A percentile compares a stretch with the other conserved stretches of the same genome.
phyloP scores from a whole-genome alignment of 1,139 yeast species.

The Hansenula lynferdii region DNA sequence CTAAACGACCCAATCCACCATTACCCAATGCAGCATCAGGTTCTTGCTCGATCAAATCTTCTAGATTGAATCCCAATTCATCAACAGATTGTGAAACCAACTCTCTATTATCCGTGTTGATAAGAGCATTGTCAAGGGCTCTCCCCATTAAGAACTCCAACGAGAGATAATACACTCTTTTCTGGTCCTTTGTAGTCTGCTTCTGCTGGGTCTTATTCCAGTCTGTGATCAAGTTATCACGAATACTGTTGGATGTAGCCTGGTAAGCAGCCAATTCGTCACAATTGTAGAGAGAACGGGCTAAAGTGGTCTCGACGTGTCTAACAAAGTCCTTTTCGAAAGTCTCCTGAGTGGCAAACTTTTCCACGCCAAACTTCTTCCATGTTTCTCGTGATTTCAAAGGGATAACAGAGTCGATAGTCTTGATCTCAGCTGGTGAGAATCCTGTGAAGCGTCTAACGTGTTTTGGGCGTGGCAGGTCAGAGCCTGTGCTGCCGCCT shows the following conservation, averaged over 20 bases:
- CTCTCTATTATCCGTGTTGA: constrained; percentile 62
- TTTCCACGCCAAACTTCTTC: constrained; percentile 57
- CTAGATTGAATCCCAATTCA: constrained; percentile 82
- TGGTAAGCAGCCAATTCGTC: constrained; percentile 91
- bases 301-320: constrained; percentile 87
- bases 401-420: constrained; percentile 80
- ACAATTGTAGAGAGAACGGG: constrained; percentile 87
- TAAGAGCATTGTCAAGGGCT: constrained; percentile 90
- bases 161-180: constrained; percentile 82
- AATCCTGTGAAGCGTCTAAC: constrained; percentile 80
- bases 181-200: constrained; percentile 80
- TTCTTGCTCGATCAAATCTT: constrained; percentile 80
- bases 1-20: constrained; percentile 93
- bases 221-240: constrained; percentile 77
- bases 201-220: constrained; percentile 95
- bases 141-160: constrained; percentile 93
- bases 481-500: constrained; percentile 7
- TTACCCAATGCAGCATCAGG: constrained; percentile 95
- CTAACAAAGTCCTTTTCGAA: constrained; percentile 71
- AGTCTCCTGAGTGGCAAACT: constrained; percentile 47
- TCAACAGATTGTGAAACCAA: constrained; percentile 51
- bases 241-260: constrained; percentile 73
- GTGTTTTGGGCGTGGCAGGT: constrained; percentile 23
- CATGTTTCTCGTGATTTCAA: constrained; percentile 70
- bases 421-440: constrained; percentile 83